These are phyloP conservation scores for Suaeda aralocaspica DNA, from an alignment of 148 eudicot genomes.

Conservation along the genomic window DNA sequence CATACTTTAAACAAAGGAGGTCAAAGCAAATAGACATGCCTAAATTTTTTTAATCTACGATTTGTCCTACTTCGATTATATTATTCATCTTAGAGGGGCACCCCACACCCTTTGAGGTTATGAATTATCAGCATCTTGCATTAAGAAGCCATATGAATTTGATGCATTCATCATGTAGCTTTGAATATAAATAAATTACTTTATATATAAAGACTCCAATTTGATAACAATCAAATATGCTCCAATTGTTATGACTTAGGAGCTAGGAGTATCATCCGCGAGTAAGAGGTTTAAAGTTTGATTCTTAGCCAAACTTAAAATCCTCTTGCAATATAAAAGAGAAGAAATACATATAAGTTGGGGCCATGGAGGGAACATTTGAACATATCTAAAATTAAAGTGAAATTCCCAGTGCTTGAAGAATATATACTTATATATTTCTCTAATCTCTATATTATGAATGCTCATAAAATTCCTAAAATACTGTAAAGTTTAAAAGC, in stretches of 20 bases:
- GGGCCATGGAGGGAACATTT: neutral
- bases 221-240: neutral
- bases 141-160: neutral
- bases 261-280: neutral
- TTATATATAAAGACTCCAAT: neutral
- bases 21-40: neutral
- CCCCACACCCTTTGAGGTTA: neutral
- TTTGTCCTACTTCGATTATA: neutral
- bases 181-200: neutral
- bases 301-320: slow-evolving; percentile 4
- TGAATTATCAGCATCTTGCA: neutral
- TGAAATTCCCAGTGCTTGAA: neutral
- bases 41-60: neutral
- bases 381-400: neutral
- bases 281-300: neutral
- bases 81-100: neutral
- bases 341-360: neutral
- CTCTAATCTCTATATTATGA: neutral
- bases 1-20: neutral
- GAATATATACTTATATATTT: slow-evolving; percentile 14
- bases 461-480: slow-evolving; percentile 11
- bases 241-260: neutral
- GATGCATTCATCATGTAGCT: neutral
- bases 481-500: slow-evolving; percentile 26
- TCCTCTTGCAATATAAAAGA: neutral